These are phyloP conservation scores for Thelonectria discophora DNA, from an alignment of 2,329 filamentous ascomycete species.

Conservation along the genomic window DNA sequence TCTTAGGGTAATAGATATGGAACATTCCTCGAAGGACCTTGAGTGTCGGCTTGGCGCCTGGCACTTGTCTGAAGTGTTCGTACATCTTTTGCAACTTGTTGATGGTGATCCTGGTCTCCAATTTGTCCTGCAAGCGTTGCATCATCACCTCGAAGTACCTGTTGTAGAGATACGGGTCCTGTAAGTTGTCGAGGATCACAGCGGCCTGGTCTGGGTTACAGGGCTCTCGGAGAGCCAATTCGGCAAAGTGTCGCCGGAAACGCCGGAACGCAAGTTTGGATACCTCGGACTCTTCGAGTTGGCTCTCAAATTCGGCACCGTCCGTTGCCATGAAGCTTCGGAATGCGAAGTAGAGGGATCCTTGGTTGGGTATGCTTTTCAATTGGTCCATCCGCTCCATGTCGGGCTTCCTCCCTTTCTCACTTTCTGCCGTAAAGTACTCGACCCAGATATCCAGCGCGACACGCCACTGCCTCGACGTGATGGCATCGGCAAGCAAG, in stretches of 20 bases:
- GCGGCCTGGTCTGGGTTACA: conserved; percentile 47
- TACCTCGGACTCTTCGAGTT: conserved; percentile 34
- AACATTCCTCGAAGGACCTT: conserved; percentile 57
- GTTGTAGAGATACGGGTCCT: conserved; percentile 54
- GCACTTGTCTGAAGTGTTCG: conserved; percentile 54
- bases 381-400: conserved; percentile 37
- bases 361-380: conserved; percentile 42
- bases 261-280: conserved; percentile 38
- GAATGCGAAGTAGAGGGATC: conserved; percentile 46
- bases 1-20: conserved; percentile 50
- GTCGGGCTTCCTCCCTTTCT: conserved; percentile 19
- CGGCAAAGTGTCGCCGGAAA: conserved; percentile 46
- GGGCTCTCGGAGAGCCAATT: conserved; percentile 44
- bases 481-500: conserved; percentile 54
- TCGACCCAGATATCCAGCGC: conserved; percentile 50
- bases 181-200: conserved; percentile 52
- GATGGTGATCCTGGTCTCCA: conserved; percentile 42
- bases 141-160: conserved; percentile 52
- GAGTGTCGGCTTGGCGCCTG: conserved; percentile 49
- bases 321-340: conserved; percentile 45
- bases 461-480: conserved; percentile 47
- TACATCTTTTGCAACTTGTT: conserved; percentile 55
- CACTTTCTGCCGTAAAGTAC: conserved; percentile 41
- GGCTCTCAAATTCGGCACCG: conserved; percentile 35
- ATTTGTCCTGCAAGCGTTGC: conserved; percentile 40